Base-by-base conservation (phyloP, 2,329 filamentous ascomycete species). In the Diatrype stigma region DNA sequence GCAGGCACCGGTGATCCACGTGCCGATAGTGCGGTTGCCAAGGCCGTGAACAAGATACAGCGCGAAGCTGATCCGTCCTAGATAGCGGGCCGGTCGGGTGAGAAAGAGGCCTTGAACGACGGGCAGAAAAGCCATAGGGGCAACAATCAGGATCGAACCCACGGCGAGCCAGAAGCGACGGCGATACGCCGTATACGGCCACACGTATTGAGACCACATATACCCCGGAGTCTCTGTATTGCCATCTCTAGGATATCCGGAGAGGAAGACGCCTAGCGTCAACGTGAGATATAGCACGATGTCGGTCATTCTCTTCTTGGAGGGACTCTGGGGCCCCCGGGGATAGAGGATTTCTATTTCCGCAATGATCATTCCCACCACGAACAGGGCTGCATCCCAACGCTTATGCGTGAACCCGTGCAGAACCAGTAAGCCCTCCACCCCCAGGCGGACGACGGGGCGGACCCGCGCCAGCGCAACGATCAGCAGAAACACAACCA, bases 1-100 rank as follows among this genome's bases (percentile, higher is more conserved):
- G 73, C 58, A 61, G 4, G 28, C 34, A 10, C 58, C 51, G 21
- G 64, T 53, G 11, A 64, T 48, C 61, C 57, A 62, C 28, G 58
- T 59, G 37, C 63, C 62, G 21, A 65, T 45, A 17, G 61, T 65
- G 34, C 59, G 51, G 23, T 65, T 65, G 17, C 62, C 63, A 16
- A 65, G 73, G 0, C 80, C 80, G 57, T 84, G 80, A n/a, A 78
- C 73, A 6, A 84, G 69, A 56, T 84, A 84, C 3, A 84, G 69
- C 3, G 80, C 76, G 54, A 78, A 84, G 50, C 77, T 81, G 53
- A 83, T 77, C 23, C 73, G 72, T 12, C 76, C 81, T 19, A 80
- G 73, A 60, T 84, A 84, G 56, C 80, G 79, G 12, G 77, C 74
- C 12, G 52, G 62, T n/a, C 64, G 60, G 23, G 60, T 62, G 21